Evolutionary conservation across 2,329 filamentous ascomycete genomes (phyloP).

Genomic region (Fusarium odoratissimum): DNA sequence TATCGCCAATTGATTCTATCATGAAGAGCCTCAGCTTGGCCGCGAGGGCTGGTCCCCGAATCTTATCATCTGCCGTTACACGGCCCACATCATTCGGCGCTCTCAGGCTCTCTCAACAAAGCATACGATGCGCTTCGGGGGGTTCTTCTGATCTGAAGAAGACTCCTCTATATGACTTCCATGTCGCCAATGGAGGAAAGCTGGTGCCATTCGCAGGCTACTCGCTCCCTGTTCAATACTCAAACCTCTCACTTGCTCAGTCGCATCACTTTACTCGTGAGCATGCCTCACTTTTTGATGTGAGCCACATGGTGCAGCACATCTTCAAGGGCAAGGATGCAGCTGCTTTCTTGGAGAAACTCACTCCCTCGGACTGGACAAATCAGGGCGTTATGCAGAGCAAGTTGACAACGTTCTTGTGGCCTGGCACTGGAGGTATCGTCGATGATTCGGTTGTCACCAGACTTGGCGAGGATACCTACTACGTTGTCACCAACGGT

Average conservation of each 20-base stretch:
- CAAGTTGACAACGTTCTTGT: slow-evolving; percentile 86
- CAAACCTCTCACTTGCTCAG: slow-evolving; percentile 78
- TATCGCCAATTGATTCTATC: slow-evolving; percentile 39
- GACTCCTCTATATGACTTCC: slow-evolving; percentile 83
- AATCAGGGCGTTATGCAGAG: slow-evolving; percentile 75
- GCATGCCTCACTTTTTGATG: slow-evolving; percentile 93
- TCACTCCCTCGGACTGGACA: slow-evolving; percentile 82
- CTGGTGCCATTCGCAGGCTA: slow-evolving; percentile 98
- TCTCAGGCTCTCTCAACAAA: slow-evolving; percentile 35
- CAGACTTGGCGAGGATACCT: slow-evolving; percentile 76
- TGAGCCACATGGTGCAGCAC: slow-evolving; percentile 96
- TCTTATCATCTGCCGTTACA: slow-evolving; percentile 35
- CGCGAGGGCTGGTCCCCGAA: slow-evolving; percentile 47
- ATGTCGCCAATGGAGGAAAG: slow-evolving; percentile 83
- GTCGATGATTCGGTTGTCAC: slow-evolving; percentile 95
- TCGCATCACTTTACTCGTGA: slow-evolving; percentile 91
- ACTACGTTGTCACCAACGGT: slow-evolving; percentile 96
- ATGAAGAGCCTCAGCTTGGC: slow-evolving; percentile 50
- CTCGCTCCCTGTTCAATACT: slow-evolving; percentile 93
- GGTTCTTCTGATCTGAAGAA: slow-evolving; percentile 58
- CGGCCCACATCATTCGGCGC: slow-evolving; percentile 39
- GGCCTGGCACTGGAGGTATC: slow-evolving; percentile 85
- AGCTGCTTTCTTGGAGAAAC: slow-evolving; percentile 80
- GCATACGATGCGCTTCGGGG: slow-evolving; percentile 46
- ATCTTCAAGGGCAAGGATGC: slow-evolving; percentile 84